Conservation (phyloP, 2,329 filamentous ascomycete genomes). For the Cercospora beticola region DNA sequence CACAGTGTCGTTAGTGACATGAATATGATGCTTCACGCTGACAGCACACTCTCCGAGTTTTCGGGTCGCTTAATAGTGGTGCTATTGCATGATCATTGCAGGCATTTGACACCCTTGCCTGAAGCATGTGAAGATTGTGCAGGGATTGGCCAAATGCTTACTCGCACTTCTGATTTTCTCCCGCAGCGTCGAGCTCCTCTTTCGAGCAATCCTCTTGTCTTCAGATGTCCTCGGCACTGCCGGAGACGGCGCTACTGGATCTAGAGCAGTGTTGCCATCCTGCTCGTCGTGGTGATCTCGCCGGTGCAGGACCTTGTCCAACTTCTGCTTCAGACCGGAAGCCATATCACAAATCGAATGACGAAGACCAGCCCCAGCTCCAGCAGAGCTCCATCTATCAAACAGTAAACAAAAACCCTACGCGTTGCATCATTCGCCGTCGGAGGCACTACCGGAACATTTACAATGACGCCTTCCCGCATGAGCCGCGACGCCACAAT, state of each 20-base stretch:
- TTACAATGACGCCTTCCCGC: conserved; percentile 15
- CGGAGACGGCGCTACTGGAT: not conserved
- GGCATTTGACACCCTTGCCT: not conserved
- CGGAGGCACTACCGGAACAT: not conserved
- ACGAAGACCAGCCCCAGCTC: not conserved
- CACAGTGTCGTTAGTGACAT: conserved; percentile 4
- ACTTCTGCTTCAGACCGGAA: conserved; percentile 17
- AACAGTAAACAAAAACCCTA: not conserved
- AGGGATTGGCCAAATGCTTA: not conserved
- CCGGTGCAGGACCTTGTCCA: conserved; percentile 17
- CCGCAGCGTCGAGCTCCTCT: conserved; percentile 3
- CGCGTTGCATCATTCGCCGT: conserved; percentile 12
- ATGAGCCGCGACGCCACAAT: conserved; percentile 12
- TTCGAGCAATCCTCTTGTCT: conserved; percentile 10
- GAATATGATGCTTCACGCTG: not conserved
- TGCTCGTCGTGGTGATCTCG: conserved; percentile 7
- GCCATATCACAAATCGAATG: conserved; percentile 11
- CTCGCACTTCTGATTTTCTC: conserved; percentile 10
- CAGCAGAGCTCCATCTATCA: not conserved
- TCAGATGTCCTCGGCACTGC: conserved; percentile 2
- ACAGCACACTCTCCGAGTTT: not conserved
- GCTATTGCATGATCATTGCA: not conserved
- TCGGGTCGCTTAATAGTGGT: not conserved
- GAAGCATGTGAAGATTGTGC: not conserved
- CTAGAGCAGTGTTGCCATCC: not conserved